Evolutionary conservation across 768 basidiomycete genomes (phyloP), one percentile per base, ranked within the genome.

Genomic region (Pluteus cervinus): DNA sequence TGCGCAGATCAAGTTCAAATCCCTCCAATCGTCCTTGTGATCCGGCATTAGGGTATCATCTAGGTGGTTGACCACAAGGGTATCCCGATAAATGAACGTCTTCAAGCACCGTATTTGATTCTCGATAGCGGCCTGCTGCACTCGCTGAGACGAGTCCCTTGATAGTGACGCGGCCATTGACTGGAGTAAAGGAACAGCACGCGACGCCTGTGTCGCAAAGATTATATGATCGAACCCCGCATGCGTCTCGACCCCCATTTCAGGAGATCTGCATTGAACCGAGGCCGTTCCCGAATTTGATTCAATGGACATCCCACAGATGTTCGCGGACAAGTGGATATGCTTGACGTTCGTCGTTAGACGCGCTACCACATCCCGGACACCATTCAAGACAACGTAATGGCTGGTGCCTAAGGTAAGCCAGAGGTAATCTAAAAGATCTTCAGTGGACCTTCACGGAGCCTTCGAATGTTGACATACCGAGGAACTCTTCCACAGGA

Each of bases 141-240:
- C n/a, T n/a, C n/a, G n/a, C n/a, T n/a, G n/a, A n/a, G n/a, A n/a
- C n/a, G n/a, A n/a, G n/a, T n/a, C n/a, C n/a, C n/a, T n/a, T 1
- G 62, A 56, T 2, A 78, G 53, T 9, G 67, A 62, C 10, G 62
- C 43, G 2, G 58, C 52, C 44, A 76, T 79, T 1, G 65, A 63
- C 1, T 57, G 53, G 10, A 87, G 57, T 4, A 87, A 57, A 4
- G 66, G 64, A 10, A 64, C 56, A 10, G 81, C 83, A 20, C 75
- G 71, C 33, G 73, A 73, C 5, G 85, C 85, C 53, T 86, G 84
- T 0, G 86, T 87, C 4, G 81, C 85, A 33, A 87, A 66, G 5
- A 87, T 59, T 40, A 90, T 58, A 50, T 82, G 79, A 33, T 75
- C 69, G 49, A 86, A 86, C 5, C 75, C 79, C 5, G 47, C 24